Base-by-base conservation (phyloP, 1,284 basidiomycete species). In the Somion occarium region DNA sequence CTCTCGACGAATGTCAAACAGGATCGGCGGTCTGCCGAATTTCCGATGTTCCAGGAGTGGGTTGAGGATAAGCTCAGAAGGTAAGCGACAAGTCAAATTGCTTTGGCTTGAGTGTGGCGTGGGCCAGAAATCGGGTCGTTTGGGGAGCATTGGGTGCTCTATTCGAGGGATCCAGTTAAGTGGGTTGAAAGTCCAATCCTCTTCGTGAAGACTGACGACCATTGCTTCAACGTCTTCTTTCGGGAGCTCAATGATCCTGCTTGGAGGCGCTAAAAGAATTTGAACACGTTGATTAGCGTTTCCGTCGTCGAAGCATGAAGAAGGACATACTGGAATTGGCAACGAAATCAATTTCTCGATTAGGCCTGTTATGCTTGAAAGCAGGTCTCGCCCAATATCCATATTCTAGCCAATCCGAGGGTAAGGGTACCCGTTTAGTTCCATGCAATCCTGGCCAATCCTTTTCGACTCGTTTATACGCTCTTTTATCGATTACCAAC, bases 31-130 rank as follows among this genome's bases (percentile, higher is more conserved):
- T 3, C 61, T 65, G 2, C 80, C 80, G 43, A 66, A 66, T 12
- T 64, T 61, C 18, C 63, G 61, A 57, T 80, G 79, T 51, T 67
- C 64, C 42, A 83, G 73, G 56, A 77, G 72, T 37, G 80, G 79
- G 57, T 83, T 81, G 27, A 83, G 69, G 49, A 76, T 72, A 39
- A 75, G 68, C 55, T 76, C 70, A 61, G 69, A 69, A 7, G 79
- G 71, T 12, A 56, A 58, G 3, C 55, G 56, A 3, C 44, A 30
- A 9, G 45, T 37, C 44, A 20, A 18, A 4, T 69, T 57, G 0
- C 70, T 70, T 42, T 65, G 63, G 5, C 61, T 59, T 3, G 62
- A 67, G 11, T 71, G 72, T 5, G 73, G 75, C 11, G 64, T 63
- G 44, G 65, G 61, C 79, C 78, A 80, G 11, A 70, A 65, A 3